A percentile compares a stretch with the other conserved stretches of the same genome.
These are phyloP conservation scores for Cladosporium austrohemisphaericum DNA, from an alignment of 2,329 filamentous ascomycete species.

Conservation along the genomic window DNA sequence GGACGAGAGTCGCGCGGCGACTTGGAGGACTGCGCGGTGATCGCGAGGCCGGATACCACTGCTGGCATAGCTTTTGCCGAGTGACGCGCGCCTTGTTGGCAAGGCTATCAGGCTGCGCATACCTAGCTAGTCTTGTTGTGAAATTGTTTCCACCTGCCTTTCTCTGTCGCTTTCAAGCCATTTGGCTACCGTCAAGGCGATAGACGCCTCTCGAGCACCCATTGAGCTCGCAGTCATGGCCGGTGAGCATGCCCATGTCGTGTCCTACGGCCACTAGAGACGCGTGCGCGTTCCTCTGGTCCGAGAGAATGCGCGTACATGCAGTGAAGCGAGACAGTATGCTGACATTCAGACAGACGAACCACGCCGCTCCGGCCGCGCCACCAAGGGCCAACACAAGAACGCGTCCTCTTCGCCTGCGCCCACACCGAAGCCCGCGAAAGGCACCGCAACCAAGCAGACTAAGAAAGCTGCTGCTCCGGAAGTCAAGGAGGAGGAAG, in stretches of 20 bases:
- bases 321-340: not conserved
- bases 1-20: not conserved
- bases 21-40: constrained; percentile 8
- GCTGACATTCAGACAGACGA: constrained; percentile 54
- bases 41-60: not conserved
- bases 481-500: constrained; percentile 43
- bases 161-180: not conserved
- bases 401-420: constrained; percentile 63
- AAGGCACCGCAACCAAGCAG: constrained; percentile 37
- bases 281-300: constrained; percentile 5
- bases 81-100: constrained; percentile 1
- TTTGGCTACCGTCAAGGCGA: not conserved
- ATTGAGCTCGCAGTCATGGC: constrained; percentile 4
- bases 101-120: constrained; percentile 9
- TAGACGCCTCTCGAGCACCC: not conserved
- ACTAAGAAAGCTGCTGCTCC: constrained; percentile 34
- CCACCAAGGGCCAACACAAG: constrained; percentile 93
- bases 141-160: constrained; percentile 12
- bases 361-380: constrained; percentile 87
- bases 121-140: constrained; percentile 13
- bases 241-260: constrained; percentile 12
- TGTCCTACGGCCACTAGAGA: not conserved
- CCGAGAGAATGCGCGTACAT: constrained; percentile 1
- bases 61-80: not conserved
- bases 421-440: constrained; percentile 37